Evolutionary conservation across 169 alveolate species (phyloP).

Genomic region (Neospora caninum): DNA sequence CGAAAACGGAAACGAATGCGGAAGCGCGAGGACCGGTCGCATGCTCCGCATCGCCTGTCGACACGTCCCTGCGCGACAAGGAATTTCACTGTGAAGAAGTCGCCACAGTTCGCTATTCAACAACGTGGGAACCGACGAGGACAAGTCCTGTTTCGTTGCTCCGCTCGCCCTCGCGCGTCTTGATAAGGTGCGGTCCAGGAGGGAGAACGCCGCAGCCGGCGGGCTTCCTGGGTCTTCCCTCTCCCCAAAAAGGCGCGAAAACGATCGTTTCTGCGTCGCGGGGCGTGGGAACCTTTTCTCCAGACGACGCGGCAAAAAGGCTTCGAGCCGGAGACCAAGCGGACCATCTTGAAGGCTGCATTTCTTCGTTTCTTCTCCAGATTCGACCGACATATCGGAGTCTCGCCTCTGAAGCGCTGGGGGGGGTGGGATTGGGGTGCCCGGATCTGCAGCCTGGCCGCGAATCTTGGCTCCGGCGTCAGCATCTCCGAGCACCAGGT

Average conservation of each 20-base stretch:
- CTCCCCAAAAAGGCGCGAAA: not conserved
- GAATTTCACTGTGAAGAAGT: not conserved
- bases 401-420: not conserved
- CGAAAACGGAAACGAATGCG: not conserved
- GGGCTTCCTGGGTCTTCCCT: not conserved
- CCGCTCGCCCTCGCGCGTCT: not conserved
- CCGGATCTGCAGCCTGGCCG: no score
- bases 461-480: no score
- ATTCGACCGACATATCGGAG: not conserved
- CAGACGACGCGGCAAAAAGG: not conserved
- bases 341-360: not conserved
- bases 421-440: not conserved
- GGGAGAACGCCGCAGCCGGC: not conserved
- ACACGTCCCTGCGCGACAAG: not conserved
- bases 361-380: not conserved
- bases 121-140: not conserved
- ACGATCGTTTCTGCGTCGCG: not conserved
- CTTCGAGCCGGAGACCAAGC: not conserved
- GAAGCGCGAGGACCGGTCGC: not conserved
- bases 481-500: no score
- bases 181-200: not conserved
- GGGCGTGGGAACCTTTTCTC: not conserved
- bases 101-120: not conserved
- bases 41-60: slow-evolving; percentile 21
- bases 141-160: not conserved